These are phyloP conservation scores for Thymus mandschuricus DNA, from an alignment of 257 asterid species.

Conservation along the genomic window DNA sequence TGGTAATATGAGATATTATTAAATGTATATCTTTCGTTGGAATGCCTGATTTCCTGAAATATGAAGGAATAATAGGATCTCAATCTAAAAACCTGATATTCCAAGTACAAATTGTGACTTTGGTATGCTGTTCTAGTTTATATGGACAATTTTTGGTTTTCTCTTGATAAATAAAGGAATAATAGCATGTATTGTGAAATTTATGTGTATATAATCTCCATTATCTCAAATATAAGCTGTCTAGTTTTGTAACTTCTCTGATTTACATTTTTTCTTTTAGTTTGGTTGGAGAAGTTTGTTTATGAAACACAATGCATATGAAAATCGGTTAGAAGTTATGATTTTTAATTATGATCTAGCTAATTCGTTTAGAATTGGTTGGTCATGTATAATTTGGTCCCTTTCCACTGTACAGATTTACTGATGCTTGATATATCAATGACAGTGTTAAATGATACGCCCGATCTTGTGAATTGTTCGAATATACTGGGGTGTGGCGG, in stretches of 20 bases:
- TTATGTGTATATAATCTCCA: no score
- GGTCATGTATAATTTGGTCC: neutral
- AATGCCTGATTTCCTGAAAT: neutral
- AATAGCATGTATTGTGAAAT: no score
- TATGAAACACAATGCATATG: neutral
- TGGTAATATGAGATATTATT: conserved; percentile 25
- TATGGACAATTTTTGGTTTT: no score
- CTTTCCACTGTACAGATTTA: conserved; percentile 6
- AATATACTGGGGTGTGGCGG: conserved; percentile 35
- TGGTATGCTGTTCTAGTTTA: neutral
- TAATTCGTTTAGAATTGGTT: conserved; percentile 9
- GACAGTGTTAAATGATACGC: conserved; percentile 40
- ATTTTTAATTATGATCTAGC: conserved; percentile 10
- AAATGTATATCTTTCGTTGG: neutral
- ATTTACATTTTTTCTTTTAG: neutral
- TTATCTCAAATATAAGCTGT: no score
- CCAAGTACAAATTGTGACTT: neutral
- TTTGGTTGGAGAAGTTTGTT: conserved; percentile 15
- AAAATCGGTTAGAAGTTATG: neutral
- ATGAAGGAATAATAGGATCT: no score
- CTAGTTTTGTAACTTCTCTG: neutral
- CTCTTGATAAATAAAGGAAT: no score
- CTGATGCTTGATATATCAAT: conserved; percentile 27
- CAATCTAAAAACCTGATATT: no score
- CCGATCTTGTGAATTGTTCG: conserved; percentile 36